Percentiles rank a stretch among this genome's conserved stretches.
phyloP scores from a whole-genome alignment of 2,329 filamentous ascomycete genomes.

The Cordyceps cicadae region DNA sequence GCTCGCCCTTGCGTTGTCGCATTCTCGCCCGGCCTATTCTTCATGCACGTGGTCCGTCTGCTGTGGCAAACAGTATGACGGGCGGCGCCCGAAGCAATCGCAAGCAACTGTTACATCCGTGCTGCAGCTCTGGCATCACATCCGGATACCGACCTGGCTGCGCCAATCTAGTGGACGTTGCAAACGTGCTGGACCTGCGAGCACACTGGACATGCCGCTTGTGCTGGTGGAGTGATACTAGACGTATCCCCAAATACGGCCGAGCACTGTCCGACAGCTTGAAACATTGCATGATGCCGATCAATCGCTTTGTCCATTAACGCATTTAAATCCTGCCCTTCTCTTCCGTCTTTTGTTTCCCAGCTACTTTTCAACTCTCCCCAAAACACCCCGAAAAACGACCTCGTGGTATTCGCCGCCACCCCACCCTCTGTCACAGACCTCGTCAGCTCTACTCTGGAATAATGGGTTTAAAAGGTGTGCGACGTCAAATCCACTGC shows the following conservation, averaged over 20 bases:
- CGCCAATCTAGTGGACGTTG: neutral
- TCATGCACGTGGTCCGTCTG: neutral
- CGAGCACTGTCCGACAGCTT: slow-evolving; percentile 29
- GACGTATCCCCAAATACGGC: slow-evolving; percentile 26
- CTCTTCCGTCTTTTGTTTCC: neutral
- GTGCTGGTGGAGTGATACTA: slow-evolving; percentile 25
- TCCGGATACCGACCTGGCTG: neutral
- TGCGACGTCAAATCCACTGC: slow-evolving; percentile 28
- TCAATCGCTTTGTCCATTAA: neutral
- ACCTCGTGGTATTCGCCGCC: neutral
- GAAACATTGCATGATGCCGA: slow-evolving; percentile 19
- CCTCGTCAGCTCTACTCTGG: slow-evolving; percentile 6
- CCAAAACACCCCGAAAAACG: neutral
- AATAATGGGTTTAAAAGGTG: slow-evolving; percentile 31
- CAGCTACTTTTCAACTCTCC: neutral
- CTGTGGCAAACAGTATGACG: neutral
- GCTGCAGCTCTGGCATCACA: neutral
- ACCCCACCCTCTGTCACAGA: slow-evolving; percentile 4
- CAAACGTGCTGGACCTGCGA: neutral
- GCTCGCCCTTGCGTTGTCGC: too few relatives aligned
- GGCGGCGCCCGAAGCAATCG: neutral
- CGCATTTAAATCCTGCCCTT: neutral
- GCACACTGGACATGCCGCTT: slow-evolving; percentile 14
- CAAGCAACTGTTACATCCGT: slow-evolving; percentile 1
- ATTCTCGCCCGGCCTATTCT: too few relatives aligned